Conservation (phyloP, 2,329 filamentous ascomycete genomes). For the Nemania abortiva region DNA sequence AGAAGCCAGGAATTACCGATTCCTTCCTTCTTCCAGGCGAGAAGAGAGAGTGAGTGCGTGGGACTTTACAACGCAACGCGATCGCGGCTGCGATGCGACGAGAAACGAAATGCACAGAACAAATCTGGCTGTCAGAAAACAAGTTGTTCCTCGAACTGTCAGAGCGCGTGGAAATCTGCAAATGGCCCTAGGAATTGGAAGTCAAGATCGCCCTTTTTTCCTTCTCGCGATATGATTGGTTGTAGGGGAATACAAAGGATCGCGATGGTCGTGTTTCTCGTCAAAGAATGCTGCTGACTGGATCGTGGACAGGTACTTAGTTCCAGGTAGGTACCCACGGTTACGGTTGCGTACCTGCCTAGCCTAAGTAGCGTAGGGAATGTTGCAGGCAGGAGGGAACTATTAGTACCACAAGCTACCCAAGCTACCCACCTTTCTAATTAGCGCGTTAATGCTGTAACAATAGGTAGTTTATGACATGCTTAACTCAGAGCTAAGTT, state of each 20-base stretch:
- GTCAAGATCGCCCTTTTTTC: conserved; percentile 13
- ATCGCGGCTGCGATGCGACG: conserved; percentile 15
- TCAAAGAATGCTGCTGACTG: conserved; percentile 22
- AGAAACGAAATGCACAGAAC: conserved; percentile 13
- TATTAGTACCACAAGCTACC: conserved; percentile 3
- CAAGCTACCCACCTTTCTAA: conserved; percentile 4
- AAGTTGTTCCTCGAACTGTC: conserved; percentile 6
- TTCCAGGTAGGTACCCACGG: not conserved
- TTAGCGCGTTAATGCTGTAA: conserved; percentile 29
- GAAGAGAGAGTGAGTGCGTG: not conserved
- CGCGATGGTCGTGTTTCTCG: conserved; percentile 26
- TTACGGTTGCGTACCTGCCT: not conserved
- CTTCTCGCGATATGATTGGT: conserved; percentile 27
- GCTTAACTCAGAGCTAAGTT: not conserved
- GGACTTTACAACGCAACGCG: conserved; percentile 1
- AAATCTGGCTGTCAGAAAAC: conserved; percentile 5
- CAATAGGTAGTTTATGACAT: too few relatives aligned
- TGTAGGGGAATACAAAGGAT: conserved; percentile 23
- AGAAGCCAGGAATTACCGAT: conserved; percentile 10
- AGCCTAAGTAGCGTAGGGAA: not conserved
- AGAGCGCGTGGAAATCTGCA: conserved; percentile 30
- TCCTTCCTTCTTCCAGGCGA: not conserved
- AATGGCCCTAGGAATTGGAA: conserved; percentile 26
- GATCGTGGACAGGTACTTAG: not conserved
- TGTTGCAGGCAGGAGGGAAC: not conserved